A percentile compares a stretch with the other conserved stretches of the same genome.
Evolutionary conservation across 2,329 filamentous ascomycete species (phyloP).

Genomic region (Coccinonectria pachysandricola): DNA sequence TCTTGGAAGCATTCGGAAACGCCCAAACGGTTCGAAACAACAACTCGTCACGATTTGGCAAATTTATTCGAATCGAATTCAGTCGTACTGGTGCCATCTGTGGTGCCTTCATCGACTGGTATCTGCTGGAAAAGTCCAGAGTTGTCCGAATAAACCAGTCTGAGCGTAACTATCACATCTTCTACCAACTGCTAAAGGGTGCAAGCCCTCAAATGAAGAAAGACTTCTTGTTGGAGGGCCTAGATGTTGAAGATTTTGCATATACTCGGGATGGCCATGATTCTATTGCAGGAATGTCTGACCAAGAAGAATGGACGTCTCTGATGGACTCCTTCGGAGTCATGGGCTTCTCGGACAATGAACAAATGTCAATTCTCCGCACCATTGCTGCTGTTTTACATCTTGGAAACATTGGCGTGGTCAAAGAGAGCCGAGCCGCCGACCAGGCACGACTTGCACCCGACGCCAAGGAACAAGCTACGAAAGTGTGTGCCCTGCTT

Average conservation of each 20-base stretch:
- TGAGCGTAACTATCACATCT: slow-evolving; percentile 94
- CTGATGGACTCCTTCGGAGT: slow-evolving; percentile 87
- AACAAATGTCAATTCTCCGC: slow-evolving; percentile 72
- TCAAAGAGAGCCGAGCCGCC: slow-evolving; percentile 80
- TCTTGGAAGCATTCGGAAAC: slow-evolving; percentile 95
- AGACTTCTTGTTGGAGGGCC: slow-evolving; percentile 63
- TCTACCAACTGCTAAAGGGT: slow-evolving; percentile 88
- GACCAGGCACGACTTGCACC: slow-evolving; percentile 79
- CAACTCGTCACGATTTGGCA: slow-evolving; percentile 96
- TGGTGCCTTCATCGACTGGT: slow-evolving; percentile 97
- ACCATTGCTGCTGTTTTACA: slow-evolving; percentile 89
- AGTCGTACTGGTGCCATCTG: slow-evolving; percentile 78
- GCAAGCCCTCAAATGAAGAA: slow-evolving; percentile 64
- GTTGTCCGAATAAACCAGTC: slow-evolving; percentile 80
- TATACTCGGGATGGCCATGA: slow-evolving; percentile 91
- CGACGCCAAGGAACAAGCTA: slow-evolving; percentile 64
- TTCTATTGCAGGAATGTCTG: slow-evolving; percentile 80
- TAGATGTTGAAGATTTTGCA: slow-evolving; percentile 76
- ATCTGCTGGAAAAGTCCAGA: slow-evolving; percentile 93
- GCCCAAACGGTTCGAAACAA: slow-evolving; percentile 97
- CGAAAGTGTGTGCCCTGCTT: slow-evolving; percentile 71
- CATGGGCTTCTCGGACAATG: slow-evolving; percentile 83
- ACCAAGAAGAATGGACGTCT: slow-evolving; percentile 79
- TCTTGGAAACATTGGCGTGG: slow-evolving; percentile 80
- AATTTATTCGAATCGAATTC: slow-evolving; percentile 97